Evolutionary conservation across 306 rosid species (phyloP).

Genomic region (Vicia sativa): DNA sequence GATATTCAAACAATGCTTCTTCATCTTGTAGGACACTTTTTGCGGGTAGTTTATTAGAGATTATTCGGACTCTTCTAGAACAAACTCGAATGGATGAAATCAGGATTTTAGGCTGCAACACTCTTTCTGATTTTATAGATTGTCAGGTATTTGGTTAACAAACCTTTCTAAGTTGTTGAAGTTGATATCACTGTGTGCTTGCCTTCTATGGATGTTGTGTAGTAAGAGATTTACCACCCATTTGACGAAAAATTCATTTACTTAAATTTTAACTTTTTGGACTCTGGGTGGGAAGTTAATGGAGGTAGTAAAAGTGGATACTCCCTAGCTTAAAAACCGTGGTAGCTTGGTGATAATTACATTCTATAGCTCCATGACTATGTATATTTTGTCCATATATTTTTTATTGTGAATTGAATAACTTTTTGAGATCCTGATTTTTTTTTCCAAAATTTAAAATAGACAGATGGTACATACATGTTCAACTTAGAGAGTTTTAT

Average conservation of each 20-base stretch:
- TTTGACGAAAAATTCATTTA: constrained; percentile 29
- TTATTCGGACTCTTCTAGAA: constrained; percentile 79
- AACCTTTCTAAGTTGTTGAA: constrained; percentile 38
- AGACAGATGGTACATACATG: constrained; percentile 84
- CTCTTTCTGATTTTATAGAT: constrained; percentile 65
- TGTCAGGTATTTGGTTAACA: constrained; percentile 68
- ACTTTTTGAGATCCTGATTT: constrained; percentile 50
- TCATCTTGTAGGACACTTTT: constrained; percentile 77
- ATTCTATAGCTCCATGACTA: constrained; percentile 13
- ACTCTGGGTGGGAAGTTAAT: constrained; percentile 26
- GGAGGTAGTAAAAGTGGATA: constrained; percentile 33
- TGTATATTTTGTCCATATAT: neutral
- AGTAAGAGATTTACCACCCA: constrained; percentile 26
- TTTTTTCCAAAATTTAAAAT: constrained; percentile 44
- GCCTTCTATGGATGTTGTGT: constrained; percentile 32
- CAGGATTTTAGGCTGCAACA: constrained; percentile 78
- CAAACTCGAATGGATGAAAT: constrained; percentile 73
- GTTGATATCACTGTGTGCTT: constrained; percentile 32
- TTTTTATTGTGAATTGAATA: neutral
- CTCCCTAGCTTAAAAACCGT: neutral
- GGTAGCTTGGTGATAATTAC: constrained; percentile 25
- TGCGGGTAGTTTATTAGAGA: constrained; percentile 76
- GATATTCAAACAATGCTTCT: constrained; percentile 33
- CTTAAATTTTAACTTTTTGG: constrained; percentile 26
- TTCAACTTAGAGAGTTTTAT: constrained; percentile 94